Percentiles rank a stretch among this genome's conserved stretches.
phyloP scores from a whole-genome alignment of 257 asterid genomes.

The Avicennia marina region DNA sequence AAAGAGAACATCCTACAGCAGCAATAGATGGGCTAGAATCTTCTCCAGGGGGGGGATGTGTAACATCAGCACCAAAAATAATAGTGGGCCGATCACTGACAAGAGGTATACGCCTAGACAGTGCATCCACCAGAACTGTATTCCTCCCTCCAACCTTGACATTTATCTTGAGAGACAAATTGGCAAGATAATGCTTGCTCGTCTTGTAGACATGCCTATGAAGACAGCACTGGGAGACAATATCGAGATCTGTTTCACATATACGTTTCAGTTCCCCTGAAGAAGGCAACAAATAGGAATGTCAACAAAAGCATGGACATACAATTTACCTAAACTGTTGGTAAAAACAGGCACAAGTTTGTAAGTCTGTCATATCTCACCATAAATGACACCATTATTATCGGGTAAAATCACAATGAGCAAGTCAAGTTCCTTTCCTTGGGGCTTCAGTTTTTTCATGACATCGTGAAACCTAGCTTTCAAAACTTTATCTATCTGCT shows the following conservation, averaged over 20 bases:
- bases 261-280: slow-evolving; percentile 86
- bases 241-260: slow-evolving; percentile 93
- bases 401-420: slow-evolving; percentile 84
- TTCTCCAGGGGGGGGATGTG: slow-evolving; percentile 98
- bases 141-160: slow-evolving; percentile 98
- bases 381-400: slow-evolving; percentile 92
- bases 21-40: slow-evolving; percentile 99
- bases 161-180: slow-evolving; percentile 80
- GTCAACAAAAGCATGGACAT: too few species aligned
- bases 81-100: slow-evolving; percentile 92
- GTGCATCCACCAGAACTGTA: slow-evolving; percentile 85
- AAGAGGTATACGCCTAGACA: slow-evolving; percentile 81
- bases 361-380: slow-evolving; percentile 40
- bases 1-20: slow-evolving; percentile 55
- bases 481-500: slow-evolving; percentile 73
- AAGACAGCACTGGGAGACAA: slow-evolving; percentile 93
- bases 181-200: slow-evolving; percentile 91
- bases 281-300: not conserved
- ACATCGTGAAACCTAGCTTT: slow-evolving; percentile 72
- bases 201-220: slow-evolving; percentile 74
- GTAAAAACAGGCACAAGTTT: too few species aligned
- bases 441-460: slow-evolving; percentile 48
- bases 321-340: too few species aligned
- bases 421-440: slow-evolving; percentile 79
- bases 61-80: slow-evolving; percentile 97